A percentile compares a stretch with the other conserved stretches of the same genome.
These are phyloP conservation scores for Sporobolomyces roseus DNA, from an alignment of 768 basidiomycete species.

Conservation along the genomic window DNA sequence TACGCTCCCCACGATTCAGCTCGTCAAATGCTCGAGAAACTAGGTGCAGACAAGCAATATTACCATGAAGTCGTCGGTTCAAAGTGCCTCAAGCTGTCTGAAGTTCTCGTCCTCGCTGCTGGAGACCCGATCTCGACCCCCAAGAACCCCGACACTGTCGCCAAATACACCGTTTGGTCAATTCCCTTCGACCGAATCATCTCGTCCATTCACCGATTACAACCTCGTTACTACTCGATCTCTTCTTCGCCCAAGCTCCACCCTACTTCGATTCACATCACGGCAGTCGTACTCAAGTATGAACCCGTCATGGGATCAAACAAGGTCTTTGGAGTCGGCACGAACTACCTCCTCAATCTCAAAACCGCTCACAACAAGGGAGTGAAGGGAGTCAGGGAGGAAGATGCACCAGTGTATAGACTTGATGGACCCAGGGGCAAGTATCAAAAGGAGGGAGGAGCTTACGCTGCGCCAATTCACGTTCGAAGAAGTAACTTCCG, in stretches of 20 bases:
- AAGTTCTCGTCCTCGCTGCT: slow-evolving; percentile 84
- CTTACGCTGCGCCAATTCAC: slow-evolving; percentile 85
- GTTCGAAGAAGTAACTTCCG: slow-evolving; percentile 95
- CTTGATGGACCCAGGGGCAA: slow-evolving; percentile 87
- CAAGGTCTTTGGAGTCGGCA: slow-evolving; percentile 82
- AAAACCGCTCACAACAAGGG: slow-evolving; percentile 63
- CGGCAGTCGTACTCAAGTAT: slow-evolving; percentile 92
- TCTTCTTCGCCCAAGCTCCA: slow-evolving; percentile 92
- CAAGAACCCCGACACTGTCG: slow-evolving; percentile 53
- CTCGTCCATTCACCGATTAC: slow-evolving; percentile 85
- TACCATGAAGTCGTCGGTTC: slow-evolving; percentile 68
- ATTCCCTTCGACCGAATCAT: slow-evolving; percentile 97
- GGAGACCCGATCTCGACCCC: slow-evolving; percentile 63
- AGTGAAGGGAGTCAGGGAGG: slow-evolving; percentile 41
- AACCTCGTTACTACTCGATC: slow-evolving; percentile 97
- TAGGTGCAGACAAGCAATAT: slow-evolving; percentile 82
- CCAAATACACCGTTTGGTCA: slow-evolving; percentile 74
- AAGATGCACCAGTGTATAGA: slow-evolving; percentile 64
- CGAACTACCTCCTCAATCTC: slow-evolving; percentile 92
- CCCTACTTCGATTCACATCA: slow-evolving; percentile 86
- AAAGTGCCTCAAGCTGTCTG: slow-evolving; percentile 80
- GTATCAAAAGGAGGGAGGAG: slow-evolving; percentile 60
- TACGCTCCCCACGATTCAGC: slow-evolving; percentile 80
- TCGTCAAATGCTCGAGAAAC: slow-evolving; percentile 64
- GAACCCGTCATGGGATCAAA: slow-evolving; percentile 59